Conservation (phyloP, 2,329 filamentous ascomycete species). For the Aspergillus pseudonomiae region DNA sequence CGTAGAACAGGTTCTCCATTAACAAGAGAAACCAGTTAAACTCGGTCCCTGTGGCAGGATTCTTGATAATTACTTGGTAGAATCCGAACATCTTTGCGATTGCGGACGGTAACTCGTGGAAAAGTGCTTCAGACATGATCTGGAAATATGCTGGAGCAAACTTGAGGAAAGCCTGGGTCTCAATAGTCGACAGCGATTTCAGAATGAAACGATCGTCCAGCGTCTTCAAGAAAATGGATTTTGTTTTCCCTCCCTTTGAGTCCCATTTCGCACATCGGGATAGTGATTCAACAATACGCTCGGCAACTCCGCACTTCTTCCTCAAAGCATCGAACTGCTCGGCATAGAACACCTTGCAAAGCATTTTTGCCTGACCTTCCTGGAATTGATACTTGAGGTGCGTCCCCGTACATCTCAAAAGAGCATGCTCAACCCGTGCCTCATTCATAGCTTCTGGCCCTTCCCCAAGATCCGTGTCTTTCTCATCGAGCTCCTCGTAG, state of each 20-base stretch:
- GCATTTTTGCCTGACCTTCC: constrained; percentile 90
- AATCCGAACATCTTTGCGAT: constrained; percentile 99
- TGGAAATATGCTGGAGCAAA: constrained; percentile 97
- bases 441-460: constrained; percentile 57
- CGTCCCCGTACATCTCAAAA: constrained; percentile 82
- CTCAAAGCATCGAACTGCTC: constrained; percentile 96
- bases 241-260: constrained; percentile 95
- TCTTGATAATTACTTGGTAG: constrained; percentile 97
- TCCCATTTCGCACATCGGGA: constrained; percentile 98
- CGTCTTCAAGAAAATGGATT: constrained; percentile 95
- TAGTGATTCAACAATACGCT: constrained; percentile 91
- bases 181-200: constrained; percentile 86
- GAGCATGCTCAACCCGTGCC: constrained; percentile 78
- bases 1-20: constrained; percentile 98
- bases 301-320: constrained; percentile 87
- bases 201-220: constrained; percentile 91
- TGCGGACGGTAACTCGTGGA: constrained; percentile 91
- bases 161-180: constrained; percentile 89
- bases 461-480: constrained; percentile 28
- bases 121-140: constrained; percentile 94
- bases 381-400: constrained; percentile 96
- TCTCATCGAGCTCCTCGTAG: constrained; percentile 35
- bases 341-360: constrained; percentile 98
- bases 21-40: constrained; percentile 92
- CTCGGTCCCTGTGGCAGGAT: constrained; percentile 85